phyloP scores from a whole-genome alignment of 805 yeast genomes.

The Tetrapisispora namnaoensis region DNA sequence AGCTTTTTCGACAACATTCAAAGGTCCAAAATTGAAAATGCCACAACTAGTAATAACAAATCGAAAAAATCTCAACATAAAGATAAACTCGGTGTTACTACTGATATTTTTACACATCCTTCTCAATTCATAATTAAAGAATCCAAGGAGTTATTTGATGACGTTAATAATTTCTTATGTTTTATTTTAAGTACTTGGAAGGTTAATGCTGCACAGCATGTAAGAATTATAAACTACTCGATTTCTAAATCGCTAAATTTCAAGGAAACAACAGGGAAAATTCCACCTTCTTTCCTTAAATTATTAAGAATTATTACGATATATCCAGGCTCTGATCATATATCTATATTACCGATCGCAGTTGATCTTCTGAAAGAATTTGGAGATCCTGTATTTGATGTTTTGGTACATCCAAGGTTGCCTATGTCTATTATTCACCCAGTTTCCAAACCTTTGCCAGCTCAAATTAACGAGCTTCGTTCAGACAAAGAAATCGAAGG shows the following conservation, averaged over 20 bases:
- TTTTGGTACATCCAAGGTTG: conserved; percentile 65
- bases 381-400: conserved; percentile 42
- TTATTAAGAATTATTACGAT: conserved; percentile 49
- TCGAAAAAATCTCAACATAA: conserved; percentile 33
- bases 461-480: conserved; percentile 6
- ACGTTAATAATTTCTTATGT: conserved; percentile 36
- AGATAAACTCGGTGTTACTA: conserved; percentile 41
- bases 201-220: conserved; percentile 54
- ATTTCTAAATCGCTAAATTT: conserved; percentile 32
- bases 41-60: conserved; percentile 7
- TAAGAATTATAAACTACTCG: conserved; percentile 42
- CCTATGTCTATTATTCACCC: conserved; percentile 38
- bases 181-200: conserved; percentile 38
- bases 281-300: conserved; percentile 24
- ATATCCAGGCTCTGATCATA: conserved; percentile 55
- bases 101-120: conserved; percentile 61
- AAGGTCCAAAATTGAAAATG: conserved; percentile 9
- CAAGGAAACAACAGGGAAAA: conserved; percentile 19
- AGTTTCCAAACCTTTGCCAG: conserved; percentile 6
- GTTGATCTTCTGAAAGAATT: conserved; percentile 38
- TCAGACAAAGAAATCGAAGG: conserved; percentile 5
- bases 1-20: conserved; percentile 10
- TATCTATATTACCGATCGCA: conserved; percentile 65
- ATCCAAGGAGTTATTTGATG: conserved; percentile 29
- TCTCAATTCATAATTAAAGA: conserved; percentile 41